phyloP scores from a whole-genome alignment of 164 flowering plant genomes.

The Brasenia schreberi region DNA sequence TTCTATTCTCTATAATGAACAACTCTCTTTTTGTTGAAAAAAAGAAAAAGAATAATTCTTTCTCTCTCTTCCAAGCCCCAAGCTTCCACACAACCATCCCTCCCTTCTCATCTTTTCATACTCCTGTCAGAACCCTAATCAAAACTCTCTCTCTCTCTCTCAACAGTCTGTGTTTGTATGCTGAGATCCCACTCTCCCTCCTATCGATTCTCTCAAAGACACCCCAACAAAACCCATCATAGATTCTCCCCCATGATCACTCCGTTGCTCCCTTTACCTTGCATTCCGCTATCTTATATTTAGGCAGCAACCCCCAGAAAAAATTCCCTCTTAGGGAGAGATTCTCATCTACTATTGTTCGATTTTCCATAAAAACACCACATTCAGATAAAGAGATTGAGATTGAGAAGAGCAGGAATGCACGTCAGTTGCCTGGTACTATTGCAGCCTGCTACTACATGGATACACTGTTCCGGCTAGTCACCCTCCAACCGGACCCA shows the following conservation, averaged over 20 bases:
- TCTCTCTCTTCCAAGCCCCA: not conserved
- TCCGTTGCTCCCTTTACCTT: not conserved
- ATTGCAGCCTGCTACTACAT: conserved; percentile 18
- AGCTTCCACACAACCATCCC: not conserved
- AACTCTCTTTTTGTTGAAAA: too few relatives aligned
- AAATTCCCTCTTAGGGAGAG: not conserved
- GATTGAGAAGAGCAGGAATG: not conserved
- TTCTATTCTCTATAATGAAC: not conserved
- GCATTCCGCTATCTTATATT: too few relatives aligned
- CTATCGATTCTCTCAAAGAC: not conserved
- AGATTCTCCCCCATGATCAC: not conserved
- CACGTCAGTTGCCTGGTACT: not conserved
- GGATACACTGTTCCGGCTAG: conserved; percentile 94
- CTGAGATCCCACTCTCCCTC: not conserved
- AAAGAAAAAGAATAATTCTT: not conserved
- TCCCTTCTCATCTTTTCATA: not conserved
- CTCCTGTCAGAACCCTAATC: not conserved
- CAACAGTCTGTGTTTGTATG: not conserved
- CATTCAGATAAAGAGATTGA: not conserved
- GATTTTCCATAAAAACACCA: not conserved
- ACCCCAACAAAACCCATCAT: not conserved
- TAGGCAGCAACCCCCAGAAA: too few relatives aligned
- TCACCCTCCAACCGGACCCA: conserved; percentile 35
- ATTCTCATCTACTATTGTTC: not conserved
- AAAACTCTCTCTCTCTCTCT: not conserved